A percentile compares a stretch with the other conserved stretches of the same genome.
These are phyloP conservation scores for Phaeosphaeria sp. DNA, from an alignment of 2,329 filamentous ascomycete species.

Conservation along the genomic window DNA sequence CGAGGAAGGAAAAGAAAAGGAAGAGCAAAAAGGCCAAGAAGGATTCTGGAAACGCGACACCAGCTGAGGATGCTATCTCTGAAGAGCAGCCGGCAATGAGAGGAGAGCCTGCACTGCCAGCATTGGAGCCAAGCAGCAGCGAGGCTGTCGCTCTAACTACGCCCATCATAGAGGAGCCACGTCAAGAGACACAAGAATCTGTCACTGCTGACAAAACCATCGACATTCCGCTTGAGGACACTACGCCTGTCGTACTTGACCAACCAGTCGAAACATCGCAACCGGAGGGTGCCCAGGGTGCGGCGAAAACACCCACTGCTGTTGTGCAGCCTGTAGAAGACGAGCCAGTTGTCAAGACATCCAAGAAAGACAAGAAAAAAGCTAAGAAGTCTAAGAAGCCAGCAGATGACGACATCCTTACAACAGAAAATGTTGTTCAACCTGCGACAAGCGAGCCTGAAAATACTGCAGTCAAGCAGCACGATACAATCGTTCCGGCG, in stretches of 20 bases:
- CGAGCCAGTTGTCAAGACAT: constrained; percentile 7
- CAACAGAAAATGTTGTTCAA: constrained; percentile 9
- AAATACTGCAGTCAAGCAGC: neutral
- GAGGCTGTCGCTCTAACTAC: neutral
- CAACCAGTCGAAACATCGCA: neutral
- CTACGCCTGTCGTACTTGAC: neutral
- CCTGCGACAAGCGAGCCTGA: neutral
- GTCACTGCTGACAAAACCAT: neutral
- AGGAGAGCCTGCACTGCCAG: neutral
- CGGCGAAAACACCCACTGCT: neutral
- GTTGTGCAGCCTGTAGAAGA: constrained; percentile 3
- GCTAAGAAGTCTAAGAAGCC: constrained; percentile 25
- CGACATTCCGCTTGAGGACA: neutral
- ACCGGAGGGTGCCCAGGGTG: neutral
- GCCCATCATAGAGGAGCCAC: neutral
- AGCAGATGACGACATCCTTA: constrained; percentile 17
- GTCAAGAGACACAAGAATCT: neutral
- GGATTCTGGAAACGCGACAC: constrained; percentile 19
- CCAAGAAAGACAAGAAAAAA: constrained; percentile 34
- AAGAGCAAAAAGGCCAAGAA: constrained; percentile 29
- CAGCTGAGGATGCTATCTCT: constrained; percentile 8
- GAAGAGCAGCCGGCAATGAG: constrained; percentile 4
- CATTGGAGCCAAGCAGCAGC: neutral
- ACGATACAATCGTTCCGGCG: neutral
- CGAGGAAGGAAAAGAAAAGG: constrained; percentile 19